Evolutionary conservation across 1,284 basidiomycete genomes (phyloP).

Genomic region (Ganoderma lingzhi): DNA sequence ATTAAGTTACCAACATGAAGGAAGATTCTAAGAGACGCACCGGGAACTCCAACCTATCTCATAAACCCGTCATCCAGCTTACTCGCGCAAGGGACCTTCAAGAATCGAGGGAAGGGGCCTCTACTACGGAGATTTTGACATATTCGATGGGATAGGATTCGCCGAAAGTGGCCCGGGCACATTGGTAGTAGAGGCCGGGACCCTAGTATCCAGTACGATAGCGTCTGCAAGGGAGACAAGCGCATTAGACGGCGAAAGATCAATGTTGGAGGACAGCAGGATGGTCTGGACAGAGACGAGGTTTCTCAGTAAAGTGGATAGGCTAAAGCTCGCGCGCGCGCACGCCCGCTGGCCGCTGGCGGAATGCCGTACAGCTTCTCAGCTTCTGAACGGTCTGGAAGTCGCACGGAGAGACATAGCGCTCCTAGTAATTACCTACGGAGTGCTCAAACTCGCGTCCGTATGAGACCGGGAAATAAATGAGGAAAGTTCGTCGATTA

Average conservation of each 20-base stretch:
- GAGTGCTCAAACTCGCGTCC: not conserved
- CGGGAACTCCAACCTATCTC: not conserved
- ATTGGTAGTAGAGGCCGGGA: not conserved
- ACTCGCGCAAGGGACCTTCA: not conserved
- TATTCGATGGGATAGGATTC: not conserved
- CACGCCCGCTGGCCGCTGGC: constrained; percentile 5
- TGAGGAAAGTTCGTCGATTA: not conserved
- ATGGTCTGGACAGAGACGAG: not conserved
- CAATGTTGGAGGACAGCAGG: not conserved
- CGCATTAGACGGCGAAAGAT: not conserved
- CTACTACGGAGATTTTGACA: not conserved
- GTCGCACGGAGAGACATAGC: constrained; percentile 2
- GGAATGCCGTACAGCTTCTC: constrained; percentile 29
- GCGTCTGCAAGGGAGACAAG: not conserved
- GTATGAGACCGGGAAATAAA: constrained; percentile 11
- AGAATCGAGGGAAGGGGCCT: not conserved
- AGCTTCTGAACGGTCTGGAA: constrained; percentile 1
- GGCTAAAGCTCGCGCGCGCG: not conserved
- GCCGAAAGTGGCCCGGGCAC: not conserved
- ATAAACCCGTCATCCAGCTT: not conserved
- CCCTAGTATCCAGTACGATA: not conserved
- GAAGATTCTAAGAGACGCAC: not conserved
- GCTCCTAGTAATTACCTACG: too few species aligned
- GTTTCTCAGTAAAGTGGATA: not conserved
- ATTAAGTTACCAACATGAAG: not conserved